Conservation (phyloP, 305 asterid species). For the Fraxinus sp. region DNA sequence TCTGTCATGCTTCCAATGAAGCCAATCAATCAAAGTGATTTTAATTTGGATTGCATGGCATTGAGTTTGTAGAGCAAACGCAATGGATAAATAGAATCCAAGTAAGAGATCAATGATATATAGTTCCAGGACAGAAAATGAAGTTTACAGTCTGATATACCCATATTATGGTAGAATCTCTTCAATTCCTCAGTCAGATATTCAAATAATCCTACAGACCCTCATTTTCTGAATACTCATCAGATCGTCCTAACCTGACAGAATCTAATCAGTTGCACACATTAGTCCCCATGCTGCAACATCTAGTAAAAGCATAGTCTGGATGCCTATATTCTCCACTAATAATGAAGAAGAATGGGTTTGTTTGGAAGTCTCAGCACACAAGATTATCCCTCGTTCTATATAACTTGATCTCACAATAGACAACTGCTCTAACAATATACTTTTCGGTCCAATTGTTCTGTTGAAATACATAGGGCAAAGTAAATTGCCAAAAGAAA, state of each 20-base stretch:
- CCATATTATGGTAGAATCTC: not conserved
- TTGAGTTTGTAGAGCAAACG: not conserved
- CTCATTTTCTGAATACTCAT: constrained; percentile 14
- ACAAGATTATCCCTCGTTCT: not conserved
- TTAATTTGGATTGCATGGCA: not conserved
- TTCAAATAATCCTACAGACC: not conserved
- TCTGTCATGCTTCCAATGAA: constrained; percentile 5
- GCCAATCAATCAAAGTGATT: not conserved
- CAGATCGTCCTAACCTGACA: not conserved
- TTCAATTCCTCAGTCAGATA: not conserved
- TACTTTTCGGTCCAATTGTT: constrained; percentile 12
- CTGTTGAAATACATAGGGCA: not conserved
- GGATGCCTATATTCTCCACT: not conserved
- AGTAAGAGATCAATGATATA: constrained; percentile 4
- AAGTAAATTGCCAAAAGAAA: not conserved
- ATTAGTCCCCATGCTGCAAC: constrained; percentile 8
- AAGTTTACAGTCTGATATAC: not conserved
- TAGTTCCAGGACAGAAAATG: constrained; percentile 1
- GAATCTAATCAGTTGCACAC: not conserved
- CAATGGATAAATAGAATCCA: constrained; percentile 13
- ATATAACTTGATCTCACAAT: constrained; percentile 1
- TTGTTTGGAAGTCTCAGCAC: constrained; percentile 21
- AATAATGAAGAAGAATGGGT: constrained; percentile 13
- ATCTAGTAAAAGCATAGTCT: constrained; percentile 5
- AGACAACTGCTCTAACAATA: constrained; percentile 8